A percentile compares a stretch with the other conserved stretches of the same genome.
These are phyloP conservation scores for Cicer bijugum DNA, from an alignment of 306 rosid genomes.

Conservation along the genomic window DNA sequence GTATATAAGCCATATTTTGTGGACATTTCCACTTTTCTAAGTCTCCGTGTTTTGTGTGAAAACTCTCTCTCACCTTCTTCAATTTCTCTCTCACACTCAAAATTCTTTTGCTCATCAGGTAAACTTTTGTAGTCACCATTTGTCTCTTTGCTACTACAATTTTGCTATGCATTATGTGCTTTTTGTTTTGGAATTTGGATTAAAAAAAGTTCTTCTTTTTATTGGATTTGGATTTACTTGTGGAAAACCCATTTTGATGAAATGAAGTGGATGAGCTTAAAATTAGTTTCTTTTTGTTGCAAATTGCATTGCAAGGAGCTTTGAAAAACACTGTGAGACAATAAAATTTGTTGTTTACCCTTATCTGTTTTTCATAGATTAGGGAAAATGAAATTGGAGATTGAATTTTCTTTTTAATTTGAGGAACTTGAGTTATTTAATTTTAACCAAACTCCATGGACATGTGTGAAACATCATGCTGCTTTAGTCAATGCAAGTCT, in stretches of 20 bases:
- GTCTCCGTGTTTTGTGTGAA: too few species aligned
- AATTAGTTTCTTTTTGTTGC: slow-evolving; percentile 39
- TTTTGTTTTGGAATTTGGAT: slow-evolving; percentile 40
- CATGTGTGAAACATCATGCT: not conserved
- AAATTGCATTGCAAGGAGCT: slow-evolving; percentile 26
- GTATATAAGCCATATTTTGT: too few species aligned
- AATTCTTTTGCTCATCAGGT: too few species aligned
- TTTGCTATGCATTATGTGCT: slow-evolving; percentile 46
- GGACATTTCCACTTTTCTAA: too few species aligned
- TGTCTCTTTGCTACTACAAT: too few species aligned
- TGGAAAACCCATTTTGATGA: slow-evolving; percentile 37
- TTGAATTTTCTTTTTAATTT: not conserved
- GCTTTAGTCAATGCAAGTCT: slow-evolving; percentile 24
- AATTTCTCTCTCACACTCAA: too few species aligned
- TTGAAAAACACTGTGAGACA: not conserved
- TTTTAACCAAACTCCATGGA: not conserved
- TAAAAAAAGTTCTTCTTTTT: not conserved
- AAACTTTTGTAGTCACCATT: too few species aligned
- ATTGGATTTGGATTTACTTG: slow-evolving; percentile 52
- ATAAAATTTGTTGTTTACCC: not conserved
- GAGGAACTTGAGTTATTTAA: slow-evolving; percentile 30
- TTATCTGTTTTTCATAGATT: not conserved
- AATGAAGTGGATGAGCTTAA: slow-evolving; percentile 37
- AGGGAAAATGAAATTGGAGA: not conserved
- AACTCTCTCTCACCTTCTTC: too few species aligned